Evolutionary conservation across 768 basidiomycete species (phyloP).

Genomic region (Dictyophora rubrovolvata): DNA sequence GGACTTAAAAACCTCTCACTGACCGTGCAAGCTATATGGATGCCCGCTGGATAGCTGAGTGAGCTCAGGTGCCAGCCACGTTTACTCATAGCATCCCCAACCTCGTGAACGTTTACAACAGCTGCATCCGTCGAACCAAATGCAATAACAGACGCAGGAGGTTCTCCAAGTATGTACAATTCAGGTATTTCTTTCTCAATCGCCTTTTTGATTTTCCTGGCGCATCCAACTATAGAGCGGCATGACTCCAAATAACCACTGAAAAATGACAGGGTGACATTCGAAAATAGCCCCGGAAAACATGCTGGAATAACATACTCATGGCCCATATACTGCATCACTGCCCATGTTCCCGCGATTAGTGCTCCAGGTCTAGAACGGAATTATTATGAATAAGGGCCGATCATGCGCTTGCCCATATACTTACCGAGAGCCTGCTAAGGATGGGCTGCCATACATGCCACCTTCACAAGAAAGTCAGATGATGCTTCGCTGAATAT

Average conservation of each 20-base stretch:
- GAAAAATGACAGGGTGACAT: constrained; percentile 5
- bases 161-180: constrained; percentile 82
- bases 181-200: constrained; percentile 67
- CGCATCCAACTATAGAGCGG: constrained; percentile 63
- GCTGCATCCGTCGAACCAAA: constrained; percentile 55
- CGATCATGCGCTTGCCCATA: constrained; percentile 2
- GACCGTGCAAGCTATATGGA: constrained; percentile 94
- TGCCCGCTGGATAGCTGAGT: constrained; percentile 62
- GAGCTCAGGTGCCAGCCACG: constrained; percentile 91
- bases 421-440: constrained; percentile 79
- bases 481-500: not conserved
- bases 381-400: not conserved
- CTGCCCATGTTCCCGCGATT: constrained; percentile 94
- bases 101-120: constrained; percentile 66
- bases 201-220: constrained; percentile 57
- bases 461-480: constrained; percentile 42
- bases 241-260: constrained; percentile 89
- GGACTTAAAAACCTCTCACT: constrained; percentile 18
- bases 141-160: constrained; percentile 83
- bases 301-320: constrained; percentile 39
- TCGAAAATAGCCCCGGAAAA: no score
- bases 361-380: constrained; percentile 70
- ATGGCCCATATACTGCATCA: constrained; percentile 86
- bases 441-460: constrained; percentile 80
- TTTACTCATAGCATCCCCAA: constrained; percentile 82